Evolutionary conservation across 2,329 filamentous ascomycete genomes (phyloP), one percentile per base, ranked within the genome.

Genomic region (Pseudogymnoascus sp.): DNA sequence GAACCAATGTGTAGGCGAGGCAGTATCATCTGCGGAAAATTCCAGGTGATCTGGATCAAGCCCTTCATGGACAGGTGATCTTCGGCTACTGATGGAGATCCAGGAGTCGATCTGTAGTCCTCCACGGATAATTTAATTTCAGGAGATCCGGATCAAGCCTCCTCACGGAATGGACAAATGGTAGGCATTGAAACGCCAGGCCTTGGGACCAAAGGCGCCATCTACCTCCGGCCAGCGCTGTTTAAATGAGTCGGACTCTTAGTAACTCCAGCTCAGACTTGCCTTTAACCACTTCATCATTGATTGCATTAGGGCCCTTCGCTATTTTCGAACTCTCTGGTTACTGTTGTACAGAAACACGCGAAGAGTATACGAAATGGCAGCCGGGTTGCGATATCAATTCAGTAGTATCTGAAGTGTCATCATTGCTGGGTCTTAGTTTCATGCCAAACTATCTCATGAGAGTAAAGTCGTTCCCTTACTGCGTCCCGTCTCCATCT

Each of bases 331-430:
- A 65, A 64, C 61, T 65, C 41, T 59, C 65, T 66, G 70, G 68
- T 69, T 71, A 74, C 73, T 73, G 67, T 60, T 63, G 62, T 68
- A 70, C 72, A 73, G 75, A 82, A 84, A 84, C 80, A 65, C 81
- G 74, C 80, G 64, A 67, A 17, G 58, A 67, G 58, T 59, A 62
- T 61, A 17, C 15, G 41, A 50, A 62, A 64, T 66, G 66, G 68
- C 69, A 69, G 67, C 61, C 60, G 65, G 68, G 64, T 69, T 64
- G 67, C 63, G 61, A 31, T 76, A 73, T 67, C 71, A 74, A 78
- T 81, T 89, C 85, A 80, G 85, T 85, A 89, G 86, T 89, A 89
- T 89, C 86, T 89, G 86, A 75, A 69, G 59, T 67, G 76, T 88
- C 85, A 87, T 88, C 85, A 88, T 73, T 65, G 84, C 84, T 78